Base-by-base conservation (phyloP, 768 basidiomycete genomes). In the Steccherinum ochraceum region DNA sequence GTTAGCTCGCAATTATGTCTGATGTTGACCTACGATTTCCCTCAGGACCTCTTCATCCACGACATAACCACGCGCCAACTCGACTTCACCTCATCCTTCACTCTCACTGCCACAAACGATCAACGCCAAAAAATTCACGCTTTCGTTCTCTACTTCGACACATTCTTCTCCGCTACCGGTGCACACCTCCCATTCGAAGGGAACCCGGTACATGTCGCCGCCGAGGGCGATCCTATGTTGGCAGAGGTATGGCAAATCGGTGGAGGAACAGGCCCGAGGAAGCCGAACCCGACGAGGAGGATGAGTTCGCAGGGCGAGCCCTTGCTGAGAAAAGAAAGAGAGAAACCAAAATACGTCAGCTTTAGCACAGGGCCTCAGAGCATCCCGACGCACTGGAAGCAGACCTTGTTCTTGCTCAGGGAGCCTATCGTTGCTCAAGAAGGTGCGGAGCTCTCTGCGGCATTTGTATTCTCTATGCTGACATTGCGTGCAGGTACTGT, bases 321-420 rank as follows among this genome's bases (percentile, higher is more conserved):
- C 0, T 55, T 70, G 7, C n/a, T n/a, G n/a, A n/a, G n/a, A n/a
- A n/a, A n/a, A n/a, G 73, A 72, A 58, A 74, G 71, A 53, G 74
- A 75, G 51, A 72, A 69, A 30, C 71, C 67, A 48, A 61, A 66
- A 12, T 63, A 82, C 5, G 80, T 77, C 4, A 90, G 87, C 64
- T 90, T 99, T 68, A 94, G 90, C 58, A 98, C 95, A 0, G 91
- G 95, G 0, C 93, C 95, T 10, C 70, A 70, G 58, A 93, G 89
- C 51, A 79, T 80, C 20, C 82, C 90, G 10, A 98, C 94, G 23
- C 95, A 99, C 65, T 98, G 95, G 95, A 93, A 93, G 64, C 95
- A 99, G 63, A 93, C 95, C 0, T 59, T 92, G 2, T 96, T 99
- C 68, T 67, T 98, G 57, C 73, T 99, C 51, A 72, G 79, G 43